Base-by-base conservation (phyloP, 441 rosid species). In the Pelargonium myrrhifolium region DNA sequence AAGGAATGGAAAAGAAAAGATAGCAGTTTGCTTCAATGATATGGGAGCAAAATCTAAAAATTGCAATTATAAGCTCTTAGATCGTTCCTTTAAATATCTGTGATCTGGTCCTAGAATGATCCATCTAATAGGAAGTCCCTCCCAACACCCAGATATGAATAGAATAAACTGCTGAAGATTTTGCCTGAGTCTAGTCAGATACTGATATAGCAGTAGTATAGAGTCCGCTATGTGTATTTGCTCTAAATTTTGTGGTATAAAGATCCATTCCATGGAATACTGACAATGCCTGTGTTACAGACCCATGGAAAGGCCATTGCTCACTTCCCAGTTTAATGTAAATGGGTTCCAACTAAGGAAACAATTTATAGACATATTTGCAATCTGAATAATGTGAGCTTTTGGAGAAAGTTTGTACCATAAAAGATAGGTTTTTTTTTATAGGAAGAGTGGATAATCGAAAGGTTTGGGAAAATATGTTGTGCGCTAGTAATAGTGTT, bases 281-380 rank as follows among this genome's bases (percentile, higher is more conserved):
- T n/a, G n/a, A n/a, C n/a, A n/a, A n/a, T n/a, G n/a, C n/a, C n/a
- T n/a, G n/a, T n/a, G n/a, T n/a, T n/a, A n/a, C n/a, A n/a, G n/a
- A n/a, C n/a, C n/a, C n/a, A n/a, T n/a, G n/a, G n/a, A n/a, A n/a
- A n/a, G n/a, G n/a, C n/a, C n/a, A n/a, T n/a, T n/a, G n/a, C n/a
- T n/a, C n/a, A n/a, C n/a, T n/a, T n/a, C n/a, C 35, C 60, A 64
- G 68, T 68, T 68, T 42, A 67, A 59, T 31, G 65, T 61, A 9
- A 40, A 43, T 68, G 43, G 26, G 28, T 77, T 62, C 65, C 62
- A 20, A 42, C 40, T 42, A 58, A 58, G 71, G 72, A 68, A 22
- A 47, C 60, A 59, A 22, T 37, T 59, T 22, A n/a, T 51, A 2
- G 55, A 2, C 45, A 26, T 68, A 60, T 56, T 20, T 43, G 31